Evolutionary conservation across 2,329 filamentous ascomycete species (phyloP), one percentile per base, ranked within the genome.

Genomic region (Microcyclospora pomicola): DNA sequence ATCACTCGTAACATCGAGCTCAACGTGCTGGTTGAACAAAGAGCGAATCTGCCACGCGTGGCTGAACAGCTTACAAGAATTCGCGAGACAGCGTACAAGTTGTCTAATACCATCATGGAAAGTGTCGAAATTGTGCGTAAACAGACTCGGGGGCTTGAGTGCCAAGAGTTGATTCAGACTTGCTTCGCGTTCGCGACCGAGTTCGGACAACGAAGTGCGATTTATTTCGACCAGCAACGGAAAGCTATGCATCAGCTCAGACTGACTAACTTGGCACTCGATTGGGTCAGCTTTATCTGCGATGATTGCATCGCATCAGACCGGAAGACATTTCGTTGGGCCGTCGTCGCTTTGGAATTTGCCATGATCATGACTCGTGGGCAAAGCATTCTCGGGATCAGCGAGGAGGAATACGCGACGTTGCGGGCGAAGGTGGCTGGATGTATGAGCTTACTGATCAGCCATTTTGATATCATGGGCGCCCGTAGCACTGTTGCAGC

Each of bases 121-220:
- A 95, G 86, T 56, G 91, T 98, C 33, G 85, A 93, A 56, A 85
- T 84, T 45, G 91, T 98, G 46, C 75, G 86, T 46, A 78, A 77
- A 49, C 88, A 98, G 60, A 86, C 86, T 9, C 37, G 47, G 24
- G 83, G 80, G 7, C 73, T 88, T 46, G 81, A 91, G 47, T 94
- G 88, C 56, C 86, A 94, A 52, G 91, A 98, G 54, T 74, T 98
- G 24, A 91, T 98, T 46, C 91, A 98, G 60, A 93, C 86, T 5
- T 98, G 88, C 62, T 98, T 96, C 59, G 82, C 92, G 31, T 98
- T 96, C 53, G 91, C 91, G n/a, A 96, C 91, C 0, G 91, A 98
- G 58, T 98, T 98, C 49, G 91, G 91, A 33, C 88, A 95, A 58
- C 80, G 91, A 46, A 95, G 88, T 2, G 73, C 94, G 35, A 76